Conservation (phyloP, 2,329 filamentous ascomycete species). For the Pseudopyricularia cyperi region DNA sequence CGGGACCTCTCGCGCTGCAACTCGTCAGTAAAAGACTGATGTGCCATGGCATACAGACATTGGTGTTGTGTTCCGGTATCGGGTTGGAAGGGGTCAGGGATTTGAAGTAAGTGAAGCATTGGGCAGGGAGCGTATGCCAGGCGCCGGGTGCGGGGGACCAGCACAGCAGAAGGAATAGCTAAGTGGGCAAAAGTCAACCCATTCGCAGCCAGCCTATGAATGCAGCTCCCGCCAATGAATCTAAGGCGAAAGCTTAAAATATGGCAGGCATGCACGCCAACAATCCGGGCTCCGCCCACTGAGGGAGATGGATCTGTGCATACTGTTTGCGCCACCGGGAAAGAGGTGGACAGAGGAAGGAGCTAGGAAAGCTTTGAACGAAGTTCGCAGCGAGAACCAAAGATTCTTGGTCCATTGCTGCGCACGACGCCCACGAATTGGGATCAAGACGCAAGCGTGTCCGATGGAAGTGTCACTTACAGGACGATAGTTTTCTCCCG, state of each 20-base stretch:
- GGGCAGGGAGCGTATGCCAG: background rate
- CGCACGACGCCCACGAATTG: background rate
- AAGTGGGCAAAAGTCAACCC: background rate
- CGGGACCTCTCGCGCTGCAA: slow-evolving; percentile 70
- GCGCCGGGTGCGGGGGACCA: background rate
- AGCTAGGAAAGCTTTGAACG: background rate
- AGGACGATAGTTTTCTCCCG: slow-evolving; percentile 48
- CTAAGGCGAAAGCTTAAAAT: background rate
- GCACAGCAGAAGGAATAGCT: background rate
- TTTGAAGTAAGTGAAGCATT: background rate
- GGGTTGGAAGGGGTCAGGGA: background rate
- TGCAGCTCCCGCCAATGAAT: background rate
- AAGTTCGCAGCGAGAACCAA: background rate
- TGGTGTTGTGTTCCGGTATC: background rate
- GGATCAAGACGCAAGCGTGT: background rate
- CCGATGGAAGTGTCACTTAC: slow-evolving; percentile 26
- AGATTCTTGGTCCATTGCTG: background rate
- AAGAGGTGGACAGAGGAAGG: background rate
- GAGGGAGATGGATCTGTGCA: background rate
- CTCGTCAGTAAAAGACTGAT: slow-evolving; percentile 14
- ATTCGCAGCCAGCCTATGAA: background rate
- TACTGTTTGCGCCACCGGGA: background rate
- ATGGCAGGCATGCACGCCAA: background rate
- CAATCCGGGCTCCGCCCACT: background rate
- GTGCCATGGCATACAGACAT: background rate